These are phyloP conservation scores for Pontederia paniculata DNA, from an alignment of 176 grass and related monocot genomes.

Conservation along the genomic window DNA sequence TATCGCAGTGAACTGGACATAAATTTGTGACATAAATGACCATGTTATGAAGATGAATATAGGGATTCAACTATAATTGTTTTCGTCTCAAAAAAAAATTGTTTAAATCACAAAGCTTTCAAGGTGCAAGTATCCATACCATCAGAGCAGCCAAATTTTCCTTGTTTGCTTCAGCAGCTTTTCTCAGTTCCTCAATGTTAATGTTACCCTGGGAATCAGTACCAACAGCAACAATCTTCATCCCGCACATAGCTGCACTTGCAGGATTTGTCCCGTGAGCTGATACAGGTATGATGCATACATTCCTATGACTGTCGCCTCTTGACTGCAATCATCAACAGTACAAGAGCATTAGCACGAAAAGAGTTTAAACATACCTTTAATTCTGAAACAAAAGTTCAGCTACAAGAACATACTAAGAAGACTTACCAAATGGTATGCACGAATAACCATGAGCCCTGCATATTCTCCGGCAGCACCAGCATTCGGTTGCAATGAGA, in stretches of 20 bases:
- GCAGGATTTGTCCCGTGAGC: slow-evolving; percentile 97
- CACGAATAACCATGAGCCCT: slow-evolving; percentile 97
- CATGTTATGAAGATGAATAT: too few species aligned
- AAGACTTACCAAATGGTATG: slow-evolving; percentile 58
- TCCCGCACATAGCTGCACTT: slow-evolving; percentile 98
- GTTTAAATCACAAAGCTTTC: neutral
- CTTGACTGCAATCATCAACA: slow-evolving; percentile 33
- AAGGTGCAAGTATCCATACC: slow-evolving; percentile 30
- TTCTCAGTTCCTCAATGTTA: slow-evolving; percentile 88
- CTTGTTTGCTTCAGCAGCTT: slow-evolving; percentile 86
- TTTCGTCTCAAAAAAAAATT: too few species aligned
- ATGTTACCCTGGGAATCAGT: slow-evolving; percentile 98
- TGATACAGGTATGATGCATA: slow-evolving; percentile 98
- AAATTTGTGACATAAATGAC: too few species aligned
- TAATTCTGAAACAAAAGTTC: too few species aligned
- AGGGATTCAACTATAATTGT: too few species aligned
- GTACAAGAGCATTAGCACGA: neutral
- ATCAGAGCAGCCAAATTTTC: slow-evolving; percentile 88
- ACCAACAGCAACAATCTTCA: slow-evolving; percentile 97
- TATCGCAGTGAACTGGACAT: too few species aligned
- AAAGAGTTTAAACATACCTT: too few species aligned
- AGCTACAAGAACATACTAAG: neutral
- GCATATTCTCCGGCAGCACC: slow-evolving; percentile 98
- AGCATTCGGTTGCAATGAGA: slow-evolving; percentile 99
- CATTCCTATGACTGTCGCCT: slow-evolving; percentile 82